A percentile compares a stretch with the other conserved stretches of the same genome.
These are phyloP conservation scores for Cicer yamashitae DNA, from an alignment of 306 rosid species.

Conservation along the genomic window DNA sequence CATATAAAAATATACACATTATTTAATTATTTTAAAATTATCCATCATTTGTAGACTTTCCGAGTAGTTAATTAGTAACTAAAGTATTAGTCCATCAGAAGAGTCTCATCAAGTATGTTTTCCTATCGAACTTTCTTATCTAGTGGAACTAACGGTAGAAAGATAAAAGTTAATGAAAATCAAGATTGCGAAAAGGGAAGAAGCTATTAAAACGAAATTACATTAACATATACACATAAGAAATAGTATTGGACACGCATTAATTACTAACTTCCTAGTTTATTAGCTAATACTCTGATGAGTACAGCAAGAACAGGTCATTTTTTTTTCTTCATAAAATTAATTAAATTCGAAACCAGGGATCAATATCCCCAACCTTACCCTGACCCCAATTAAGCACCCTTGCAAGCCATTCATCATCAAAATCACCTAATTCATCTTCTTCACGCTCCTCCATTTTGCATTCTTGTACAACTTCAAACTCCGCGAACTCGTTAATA, in stretches of 20 bases:
- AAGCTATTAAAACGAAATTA: neutral
- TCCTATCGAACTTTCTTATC: too few relatives aligned
- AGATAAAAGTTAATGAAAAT: too few relatives aligned
- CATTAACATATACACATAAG: neutral
- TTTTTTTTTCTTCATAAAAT: neutral
- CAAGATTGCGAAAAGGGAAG: too few relatives aligned
- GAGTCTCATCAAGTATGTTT: too few relatives aligned
- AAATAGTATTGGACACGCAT: neutral
- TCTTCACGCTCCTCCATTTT: neutral
- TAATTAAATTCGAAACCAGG: conserved; percentile 38
- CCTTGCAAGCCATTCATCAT: conserved; percentile 47
- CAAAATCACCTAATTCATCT: neutral
- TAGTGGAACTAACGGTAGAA: too few relatives aligned
- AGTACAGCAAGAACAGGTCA: neutral
- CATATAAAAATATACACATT: too few relatives aligned
- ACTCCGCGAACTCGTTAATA: neutral
- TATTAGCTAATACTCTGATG: neutral
- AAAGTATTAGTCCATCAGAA: too few relatives aligned
- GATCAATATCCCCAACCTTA: conserved; percentile 23
- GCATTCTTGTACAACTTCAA: neutral
- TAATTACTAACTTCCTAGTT: neutral
- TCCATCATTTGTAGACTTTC: too few relatives aligned
- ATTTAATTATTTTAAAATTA: too few relatives aligned
- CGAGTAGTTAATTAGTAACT: too few relatives aligned
- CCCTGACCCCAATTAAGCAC: conserved; percentile 43